Evolutionary conservation across 768 basidiomycete genomes (phyloP).

Genomic region (Termitomyces sp.): DNA sequence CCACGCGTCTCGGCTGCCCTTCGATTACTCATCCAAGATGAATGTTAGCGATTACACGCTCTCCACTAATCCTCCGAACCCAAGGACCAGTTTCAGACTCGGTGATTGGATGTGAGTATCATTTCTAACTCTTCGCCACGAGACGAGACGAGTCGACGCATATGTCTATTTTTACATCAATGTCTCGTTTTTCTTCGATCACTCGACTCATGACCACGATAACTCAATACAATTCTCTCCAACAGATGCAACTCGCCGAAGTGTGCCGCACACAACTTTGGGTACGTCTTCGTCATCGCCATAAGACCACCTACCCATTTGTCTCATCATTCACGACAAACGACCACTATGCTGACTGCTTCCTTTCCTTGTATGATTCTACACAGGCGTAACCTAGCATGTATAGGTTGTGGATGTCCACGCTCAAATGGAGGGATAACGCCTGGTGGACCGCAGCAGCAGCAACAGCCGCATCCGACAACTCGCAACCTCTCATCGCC

Average conservation of each 20-base stretch:
- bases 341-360: conserved; percentile 37
- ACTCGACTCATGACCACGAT: conserved; percentile 4
- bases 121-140: background rate
- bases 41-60: conserved; percentile 44
- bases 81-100: conserved; percentile 58
- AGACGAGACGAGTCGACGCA: background rate
- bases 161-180: conserved; percentile 19
- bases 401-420: conserved; percentile 74
- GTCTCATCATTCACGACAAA: conserved; percentile 12
- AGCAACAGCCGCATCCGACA: conserved; percentile 21
- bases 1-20: conserved; percentile 12
- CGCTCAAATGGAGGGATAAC: conserved; percentile 34
- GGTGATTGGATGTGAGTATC: conserved; percentile 75
- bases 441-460: conserved; percentile 12
- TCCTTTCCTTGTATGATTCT: conserved; percentile 46
- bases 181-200: conserved; percentile 17
- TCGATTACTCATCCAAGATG: conserved; percentile 16
- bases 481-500: conserved; percentile 25
- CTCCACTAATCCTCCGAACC: conserved; percentile 71
- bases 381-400: conserved; percentile 69
- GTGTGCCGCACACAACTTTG: conserved; percentile 84
- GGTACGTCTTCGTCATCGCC: conserved; percentile 45
- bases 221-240: conserved; percentile 17
- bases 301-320: background rate
- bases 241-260: conserved; percentile 61